Evolutionary conservation across 129 eudicot species (phyloP).

Genomic region (Solidago caesia): DNA sequence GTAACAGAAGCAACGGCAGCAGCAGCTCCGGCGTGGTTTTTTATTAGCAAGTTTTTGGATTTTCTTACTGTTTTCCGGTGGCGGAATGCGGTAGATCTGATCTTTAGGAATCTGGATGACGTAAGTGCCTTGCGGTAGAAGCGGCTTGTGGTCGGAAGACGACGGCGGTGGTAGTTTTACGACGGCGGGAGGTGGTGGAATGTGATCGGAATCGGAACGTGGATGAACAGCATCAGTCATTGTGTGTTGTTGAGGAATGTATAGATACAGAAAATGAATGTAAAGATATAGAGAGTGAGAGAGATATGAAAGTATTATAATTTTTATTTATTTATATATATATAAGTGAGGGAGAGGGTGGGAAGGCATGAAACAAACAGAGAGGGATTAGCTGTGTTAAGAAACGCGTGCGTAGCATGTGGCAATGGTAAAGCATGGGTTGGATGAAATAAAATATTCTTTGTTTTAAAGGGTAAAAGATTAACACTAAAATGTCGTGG

Average conservation of each 20-base stretch:
- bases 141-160: constrained; percentile 33
- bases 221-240: constrained; percentile 47
- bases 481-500: too few relatives aligned
- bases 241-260: not conserved
- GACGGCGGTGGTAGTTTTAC: constrained; percentile 7
- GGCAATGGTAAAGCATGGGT: too few relatives aligned
- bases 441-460: too few relatives aligned
- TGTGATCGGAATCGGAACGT: not conserved
- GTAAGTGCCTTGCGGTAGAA: constrained; percentile 58
- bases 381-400: too few relatives aligned
- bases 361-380: too few relatives aligned
- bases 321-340: too few relatives aligned
- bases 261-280: not conserved
- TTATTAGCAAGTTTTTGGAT: constrained; percentile 28
- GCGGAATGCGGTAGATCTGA: constrained; percentile 70
- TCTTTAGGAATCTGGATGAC: constrained; percentile 80
- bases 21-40: constrained; percentile 42
- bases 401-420: too few relatives aligned
- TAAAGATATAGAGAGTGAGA: too few relatives aligned
- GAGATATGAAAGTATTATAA: too few relatives aligned
- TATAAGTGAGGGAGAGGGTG: too few relatives aligned
- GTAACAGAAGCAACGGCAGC: constrained; percentile 54
- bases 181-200: constrained; percentile 3
- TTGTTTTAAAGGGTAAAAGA: too few relatives aligned
- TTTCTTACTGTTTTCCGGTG: constrained; percentile 59